Evolutionary conservation across 345 rosid species (phyloP), one percentile per base, ranked within the genome.

Genomic region (Gossypioides kirkii): DNA sequence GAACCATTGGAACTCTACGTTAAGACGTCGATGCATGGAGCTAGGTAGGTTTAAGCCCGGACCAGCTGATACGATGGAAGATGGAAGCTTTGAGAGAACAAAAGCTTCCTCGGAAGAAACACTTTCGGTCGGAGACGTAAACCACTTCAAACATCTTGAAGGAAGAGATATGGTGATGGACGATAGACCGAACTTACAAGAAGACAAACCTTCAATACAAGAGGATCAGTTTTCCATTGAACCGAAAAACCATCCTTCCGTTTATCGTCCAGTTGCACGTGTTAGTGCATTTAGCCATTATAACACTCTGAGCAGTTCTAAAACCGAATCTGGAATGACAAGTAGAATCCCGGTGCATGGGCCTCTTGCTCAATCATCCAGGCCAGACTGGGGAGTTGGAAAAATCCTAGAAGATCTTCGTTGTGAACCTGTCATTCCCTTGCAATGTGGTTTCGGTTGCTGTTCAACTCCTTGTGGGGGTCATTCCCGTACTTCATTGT

Each of bases 1-100:
- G 87, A 94, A 94, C 77, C 98, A 94, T 70, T 91, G 97, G 97
- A 88, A 90, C 86, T 90, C 96, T 11, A 86, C 97, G 1, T 83
- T 92, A 55, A 85, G 91, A 83, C 91, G 93, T 41, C 81, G 86
- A 74, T 76, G 78, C 70, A 20, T 75, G 14, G 87, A 80, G 18
- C 79, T 71, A 32, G 77, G 82, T 74, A 82, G 77, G 36, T 71
- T 53, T 76, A 79, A 55, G 61, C 80, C 61, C 11, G 76, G 12
- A 16, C 47, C 43, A 38, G 59, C 68, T 8, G 73, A 79, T 63
- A 16, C 25, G 56, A 72, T 81, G 66, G 86, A 80, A 65, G 84
- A 78, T 72, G 77, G 62, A 41, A 79, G 67, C 79, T 70, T 73
- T 52, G 87, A 86, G 43, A 75, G 85, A 84, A 78, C 86, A 58